phyloP scores from a whole-genome alignment of 495 filamentous ascomycete species.

The Aspergillus kassunensis region DNA sequence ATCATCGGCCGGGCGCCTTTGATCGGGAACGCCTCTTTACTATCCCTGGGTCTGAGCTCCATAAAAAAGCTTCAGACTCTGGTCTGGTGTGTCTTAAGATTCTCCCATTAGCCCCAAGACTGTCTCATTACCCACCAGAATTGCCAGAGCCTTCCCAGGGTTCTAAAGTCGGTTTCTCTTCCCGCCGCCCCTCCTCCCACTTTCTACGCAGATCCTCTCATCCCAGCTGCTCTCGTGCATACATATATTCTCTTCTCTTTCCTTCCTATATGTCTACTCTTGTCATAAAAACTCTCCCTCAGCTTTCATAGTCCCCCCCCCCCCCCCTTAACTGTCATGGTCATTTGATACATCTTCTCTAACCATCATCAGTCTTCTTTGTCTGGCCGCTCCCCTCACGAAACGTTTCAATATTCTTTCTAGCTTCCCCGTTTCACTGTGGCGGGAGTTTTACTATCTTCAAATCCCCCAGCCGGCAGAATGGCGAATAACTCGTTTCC shows the following conservation, averaged over 20 bases:
- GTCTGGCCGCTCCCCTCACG: slow-evolving; percentile 16
- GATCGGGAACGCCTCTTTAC: slow-evolving; percentile 1
- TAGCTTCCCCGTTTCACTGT: slow-evolving; percentile 20
- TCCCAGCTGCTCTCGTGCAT: neutral
- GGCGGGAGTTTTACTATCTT: slow-evolving; percentile 32
- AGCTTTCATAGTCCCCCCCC: neutral
- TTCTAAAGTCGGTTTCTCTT: slow-evolving; percentile 22
- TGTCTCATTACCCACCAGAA: slow-evolving; percentile 22
- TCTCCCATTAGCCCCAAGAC: slow-evolving; percentile 24
- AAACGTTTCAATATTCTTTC: no score
- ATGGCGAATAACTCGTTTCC: slow-evolving; percentile 57
- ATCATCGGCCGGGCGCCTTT: slow-evolving; percentile 10
- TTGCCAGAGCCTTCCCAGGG: neutral
- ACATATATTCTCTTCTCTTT: slow-evolving; percentile 4
- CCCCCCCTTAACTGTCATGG: slow-evolving; percentile 1
- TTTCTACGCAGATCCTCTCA: slow-evolving; percentile 12
- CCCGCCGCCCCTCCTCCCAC: slow-evolving; percentile 20
- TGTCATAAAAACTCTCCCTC: neutral
- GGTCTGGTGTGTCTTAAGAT: slow-evolving; percentile 11
- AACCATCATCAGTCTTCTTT: slow-evolving; percentile 13
- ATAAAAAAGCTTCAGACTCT: slow-evolving; percentile 12
- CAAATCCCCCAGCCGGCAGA: slow-evolving; percentile 21
- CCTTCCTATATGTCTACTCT: slow-evolving; percentile 8
- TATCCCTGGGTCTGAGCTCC: slow-evolving; percentile 11
- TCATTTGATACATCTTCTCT: slow-evolving; percentile 7